Percentiles rank a stretch among this genome's conserved stretches.
Evolutionary conservation across 2,329 filamentous ascomycete species (phyloP).

Genomic region (Dendryphion nanum): DNA sequence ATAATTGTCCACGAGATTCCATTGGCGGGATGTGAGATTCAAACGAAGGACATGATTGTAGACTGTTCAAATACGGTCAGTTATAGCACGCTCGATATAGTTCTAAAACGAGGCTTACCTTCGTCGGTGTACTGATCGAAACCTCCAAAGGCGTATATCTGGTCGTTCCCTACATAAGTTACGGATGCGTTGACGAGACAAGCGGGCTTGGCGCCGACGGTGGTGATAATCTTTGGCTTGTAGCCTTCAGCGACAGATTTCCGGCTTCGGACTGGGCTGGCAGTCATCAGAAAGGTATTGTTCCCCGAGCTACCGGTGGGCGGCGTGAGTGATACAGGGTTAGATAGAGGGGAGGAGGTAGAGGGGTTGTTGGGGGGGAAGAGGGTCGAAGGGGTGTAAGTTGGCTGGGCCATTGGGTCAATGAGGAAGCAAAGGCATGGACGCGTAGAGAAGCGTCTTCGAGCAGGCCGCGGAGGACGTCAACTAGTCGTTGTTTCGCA

Average conservation of each 20-base stretch:
- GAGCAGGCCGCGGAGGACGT: constrained; percentile 7
- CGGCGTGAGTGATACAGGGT: constrained; percentile 46
- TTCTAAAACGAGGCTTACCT: constrained; percentile 54
- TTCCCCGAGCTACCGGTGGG: constrained; percentile 58
- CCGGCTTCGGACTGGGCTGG: constrained; percentile 57
- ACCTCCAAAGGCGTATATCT: constrained; percentile 96
- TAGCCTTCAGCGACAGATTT: constrained; percentile 67
- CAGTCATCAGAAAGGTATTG: constrained; percentile 89
- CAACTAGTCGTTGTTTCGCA: too few species aligned
- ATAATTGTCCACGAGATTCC: constrained; percentile 97
- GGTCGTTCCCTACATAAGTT: constrained; percentile 96
- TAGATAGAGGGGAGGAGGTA: constrained; percentile 33
- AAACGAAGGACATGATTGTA: constrained; percentile 95
- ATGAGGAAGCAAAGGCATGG: constrained; percentile 2
- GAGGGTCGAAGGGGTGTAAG: constrained; percentile 16
- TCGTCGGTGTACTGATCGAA: constrained; percentile 99
- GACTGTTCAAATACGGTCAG: constrained; percentile 53
- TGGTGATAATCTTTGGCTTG: constrained; percentile 73
- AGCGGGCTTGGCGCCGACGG: constrained; percentile 68
- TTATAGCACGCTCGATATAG: too few species aligned
- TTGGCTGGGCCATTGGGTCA: constrained; percentile 30
- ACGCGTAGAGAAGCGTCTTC: constrained; percentile 7
- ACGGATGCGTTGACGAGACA: constrained; percentile 97
- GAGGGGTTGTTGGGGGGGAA: constrained; percentile 15
- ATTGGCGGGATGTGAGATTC: constrained; percentile 83